Evolutionary conservation across 352 stramenopile species (phyloP).

Genomic region (Phytopythium ostracodes): DNA sequence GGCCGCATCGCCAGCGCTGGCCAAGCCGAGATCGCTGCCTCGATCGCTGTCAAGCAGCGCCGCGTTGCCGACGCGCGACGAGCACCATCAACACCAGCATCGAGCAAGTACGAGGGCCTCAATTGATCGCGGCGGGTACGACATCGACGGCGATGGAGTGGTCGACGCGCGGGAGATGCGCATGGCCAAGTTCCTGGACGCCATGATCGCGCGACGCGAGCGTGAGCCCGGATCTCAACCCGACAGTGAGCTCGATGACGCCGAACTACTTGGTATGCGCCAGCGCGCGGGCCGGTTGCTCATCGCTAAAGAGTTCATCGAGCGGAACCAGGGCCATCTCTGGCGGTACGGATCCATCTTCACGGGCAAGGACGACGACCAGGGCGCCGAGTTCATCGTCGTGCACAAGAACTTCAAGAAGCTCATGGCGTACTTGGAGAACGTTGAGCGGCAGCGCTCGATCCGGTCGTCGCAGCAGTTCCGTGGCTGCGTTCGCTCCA

Average conservation of each 20-base stretch:
- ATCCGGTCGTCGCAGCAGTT: slow-evolving; percentile 57
- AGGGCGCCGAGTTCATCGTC: slow-evolving; percentile 50
- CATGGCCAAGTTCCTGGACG: slow-evolving; percentile 56
- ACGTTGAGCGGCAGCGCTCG: slow-evolving; percentile 46
- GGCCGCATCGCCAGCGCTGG: slow-evolving; percentile 7
- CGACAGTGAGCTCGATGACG: slow-evolving; percentile 16
- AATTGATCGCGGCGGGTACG: slow-evolving; percentile 22
- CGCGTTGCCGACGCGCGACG: slow-evolving; percentile 2
- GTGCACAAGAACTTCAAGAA: slow-evolving; percentile 65
- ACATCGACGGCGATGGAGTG: slow-evolving; percentile 64
- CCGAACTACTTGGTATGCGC: slow-evolving; percentile 40
- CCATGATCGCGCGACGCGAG: slow-evolving; percentile 37
- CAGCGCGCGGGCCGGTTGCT: slow-evolving; percentile 49
- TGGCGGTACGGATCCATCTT: slow-evolving; percentile 70
- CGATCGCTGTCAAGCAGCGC: slow-evolving; percentile 5
- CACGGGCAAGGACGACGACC: slow-evolving; percentile 48
- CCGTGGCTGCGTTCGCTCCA: slow-evolving; percentile 24
- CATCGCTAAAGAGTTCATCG: slow-evolving; percentile 65
- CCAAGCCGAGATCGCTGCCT: slow-evolving; percentile 7
- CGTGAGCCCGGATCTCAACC: slow-evolving; percentile 11
- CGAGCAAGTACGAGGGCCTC: neutral
- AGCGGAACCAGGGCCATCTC: slow-evolving; percentile 59
- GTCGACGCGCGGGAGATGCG: slow-evolving; percentile 68
- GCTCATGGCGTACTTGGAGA: slow-evolving; percentile 58
- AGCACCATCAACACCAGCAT: neutral